Evolutionary conservation across 2,329 filamentous ascomycete genomes (phyloP).

Genomic region (Penicillium hordei): DNA sequence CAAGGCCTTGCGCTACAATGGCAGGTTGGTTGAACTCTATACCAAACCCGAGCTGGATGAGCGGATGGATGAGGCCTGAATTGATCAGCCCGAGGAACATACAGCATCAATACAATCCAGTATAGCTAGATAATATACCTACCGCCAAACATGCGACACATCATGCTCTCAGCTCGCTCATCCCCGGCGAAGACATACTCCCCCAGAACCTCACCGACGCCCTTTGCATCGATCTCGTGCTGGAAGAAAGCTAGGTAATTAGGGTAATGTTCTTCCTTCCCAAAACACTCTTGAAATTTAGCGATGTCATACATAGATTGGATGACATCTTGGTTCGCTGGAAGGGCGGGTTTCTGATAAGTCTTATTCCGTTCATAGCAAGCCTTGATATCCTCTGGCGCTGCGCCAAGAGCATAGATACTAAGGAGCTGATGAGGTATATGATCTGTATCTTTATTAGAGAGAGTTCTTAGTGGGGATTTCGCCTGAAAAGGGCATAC

Average conservation of each 20-base stretch:
- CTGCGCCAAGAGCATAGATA: slow-evolving; percentile 72
- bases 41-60: slow-evolving; percentile 84
- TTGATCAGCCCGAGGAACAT: neutral
- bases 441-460: slow-evolving; percentile 56
- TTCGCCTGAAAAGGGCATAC: slow-evolving; percentile 23
- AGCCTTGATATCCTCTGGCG: slow-evolving; percentile 57
- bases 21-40: slow-evolving; percentile 80
- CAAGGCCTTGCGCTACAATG: slow-evolving; percentile 75
- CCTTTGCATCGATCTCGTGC: slow-evolving; percentile 64
- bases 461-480: neutral
- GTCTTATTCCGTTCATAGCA: slow-evolving; percentile 64
- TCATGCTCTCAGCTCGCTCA: slow-evolving; percentile 65
- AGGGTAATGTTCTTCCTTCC: slow-evolving; percentile 64
- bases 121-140: slow-evolving; percentile 17
- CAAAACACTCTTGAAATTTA: slow-evolving; percentile 60
- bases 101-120: slow-evolving; percentile 2
- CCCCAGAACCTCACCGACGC: slow-evolving; percentile 62
- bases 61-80: slow-evolving; percentile 69
- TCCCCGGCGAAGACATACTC: slow-evolving; percentile 69
- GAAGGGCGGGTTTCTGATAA: slow-evolving; percentile 63
- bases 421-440: slow-evolving; percentile 75
- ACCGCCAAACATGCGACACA: slow-evolving; percentile 67
- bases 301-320: slow-evolving; percentile 58
- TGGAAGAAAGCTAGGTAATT: slow-evolving; percentile 78
- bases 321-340: slow-evolving; percentile 52